Conservation (phyloP, 192 early-diverging fungal species). For the Umbelopsis sp. region DNA sequence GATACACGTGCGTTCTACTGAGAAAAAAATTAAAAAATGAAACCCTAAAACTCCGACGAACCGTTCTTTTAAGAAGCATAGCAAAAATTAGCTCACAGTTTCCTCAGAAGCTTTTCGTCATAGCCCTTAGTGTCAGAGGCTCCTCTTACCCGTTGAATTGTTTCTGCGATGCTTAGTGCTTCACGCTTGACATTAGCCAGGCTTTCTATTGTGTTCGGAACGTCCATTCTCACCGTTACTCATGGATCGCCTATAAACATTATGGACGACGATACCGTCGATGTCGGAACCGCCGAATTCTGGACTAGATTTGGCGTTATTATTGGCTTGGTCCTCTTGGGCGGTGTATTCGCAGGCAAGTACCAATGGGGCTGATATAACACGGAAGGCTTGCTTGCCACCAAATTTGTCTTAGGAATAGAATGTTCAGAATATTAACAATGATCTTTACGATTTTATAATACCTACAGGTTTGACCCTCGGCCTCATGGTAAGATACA, state of each 20-base stretch:
- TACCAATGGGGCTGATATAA: neutral
- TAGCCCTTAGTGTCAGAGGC: neutral
- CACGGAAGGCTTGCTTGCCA: neutral
- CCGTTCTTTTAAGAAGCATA: no score
- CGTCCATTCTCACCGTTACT: neutral
- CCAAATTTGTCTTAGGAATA: neutral
- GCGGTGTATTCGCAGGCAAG: constrained; percentile 33
- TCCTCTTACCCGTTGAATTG: neutral
- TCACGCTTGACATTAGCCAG: constrained; percentile 9
- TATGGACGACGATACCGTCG: neutral
- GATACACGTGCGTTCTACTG: no score
- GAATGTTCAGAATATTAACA: neutral
- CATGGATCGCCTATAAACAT: neutral
- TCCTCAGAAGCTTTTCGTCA: no score
- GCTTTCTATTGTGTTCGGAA: constrained; percentile 7
- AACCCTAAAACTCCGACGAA: no score
- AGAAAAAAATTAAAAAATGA: no score
- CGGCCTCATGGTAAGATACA: constrained; percentile 30
- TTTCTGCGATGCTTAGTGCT: neutral
- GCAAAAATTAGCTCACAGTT: no score
- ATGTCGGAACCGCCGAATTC: constrained; percentile 22
- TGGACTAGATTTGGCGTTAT: constrained; percentile 19
- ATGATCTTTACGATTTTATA: neutral
- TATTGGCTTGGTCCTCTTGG: constrained; percentile 22
- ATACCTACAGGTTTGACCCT: constrained; percentile 37